phyloP scores from a whole-genome alignment of 805 yeast species.

The Yamadazyma insecticola region DNA sequence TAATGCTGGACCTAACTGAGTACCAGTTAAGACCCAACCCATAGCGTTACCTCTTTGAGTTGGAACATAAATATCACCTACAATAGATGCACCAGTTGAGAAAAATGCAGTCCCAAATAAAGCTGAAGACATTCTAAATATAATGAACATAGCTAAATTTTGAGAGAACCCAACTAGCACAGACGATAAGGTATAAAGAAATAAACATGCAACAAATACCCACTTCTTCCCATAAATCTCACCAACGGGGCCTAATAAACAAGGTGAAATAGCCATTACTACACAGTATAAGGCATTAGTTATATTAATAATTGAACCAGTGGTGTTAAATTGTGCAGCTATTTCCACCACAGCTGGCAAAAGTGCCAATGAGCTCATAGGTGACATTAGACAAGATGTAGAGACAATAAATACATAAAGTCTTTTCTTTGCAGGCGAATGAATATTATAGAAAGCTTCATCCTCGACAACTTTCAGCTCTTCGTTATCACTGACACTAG shows the following conservation, averaged over 20 bases:
- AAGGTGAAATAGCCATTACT: constrained; percentile 49
- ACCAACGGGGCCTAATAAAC: constrained; percentile 42
- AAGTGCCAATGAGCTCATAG: constrained; percentile 37
- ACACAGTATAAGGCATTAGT: constrained; percentile 46
- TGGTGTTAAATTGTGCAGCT: constrained; percentile 42
- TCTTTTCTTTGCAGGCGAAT: constrained; percentile 1
- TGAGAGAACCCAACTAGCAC: constrained; percentile 39
- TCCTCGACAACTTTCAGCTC: no score
- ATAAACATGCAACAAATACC: constrained; percentile 34
- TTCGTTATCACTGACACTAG: no score
- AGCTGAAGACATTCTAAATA: constrained; percentile 45
- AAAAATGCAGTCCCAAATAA: constrained; percentile 52
- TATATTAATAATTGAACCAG: constrained; percentile 40
- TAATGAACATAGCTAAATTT: constrained; percentile 47
- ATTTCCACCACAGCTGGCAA: constrained; percentile 48
- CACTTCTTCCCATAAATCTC: constrained; percentile 46
- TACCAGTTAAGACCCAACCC: constrained; percentile 43
- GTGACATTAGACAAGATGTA: constrained; percentile 35
- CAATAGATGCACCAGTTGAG: constrained; percentile 44
- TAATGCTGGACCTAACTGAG: constrained; percentile 48
- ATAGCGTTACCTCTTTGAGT: constrained; percentile 46
- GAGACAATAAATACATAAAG: constrained; percentile 9
- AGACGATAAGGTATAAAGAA: constrained; percentile 16
- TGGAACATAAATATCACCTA: constrained; percentile 47
- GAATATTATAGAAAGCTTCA: no score